phyloP scores from a whole-genome alignment of 768 basidiomycete species.

The Trametes elegans region DNA sequence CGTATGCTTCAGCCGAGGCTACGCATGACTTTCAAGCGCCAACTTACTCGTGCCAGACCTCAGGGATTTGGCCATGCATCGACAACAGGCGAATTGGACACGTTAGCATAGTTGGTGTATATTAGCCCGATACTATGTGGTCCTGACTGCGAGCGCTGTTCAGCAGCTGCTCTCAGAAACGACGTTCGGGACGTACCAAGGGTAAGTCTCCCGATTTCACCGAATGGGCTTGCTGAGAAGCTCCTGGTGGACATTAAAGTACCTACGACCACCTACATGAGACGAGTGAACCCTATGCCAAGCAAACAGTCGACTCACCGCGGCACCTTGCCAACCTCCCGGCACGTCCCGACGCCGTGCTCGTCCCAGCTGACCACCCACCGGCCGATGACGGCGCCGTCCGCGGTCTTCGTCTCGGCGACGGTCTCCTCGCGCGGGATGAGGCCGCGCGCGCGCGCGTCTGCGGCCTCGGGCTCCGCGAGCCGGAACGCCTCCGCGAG shows the following conservation, averaged over 20 bases:
- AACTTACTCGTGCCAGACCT: too few relatives aligned
- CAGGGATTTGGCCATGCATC: too few relatives aligned
- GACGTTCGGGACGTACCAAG: too few relatives aligned
- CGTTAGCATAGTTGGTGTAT: too few relatives aligned
- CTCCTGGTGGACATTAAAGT: constrained; percentile 51
- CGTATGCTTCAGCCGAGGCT: too few relatives aligned
- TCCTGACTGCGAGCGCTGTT: too few relatives aligned
- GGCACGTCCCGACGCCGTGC: constrained; percentile 61
- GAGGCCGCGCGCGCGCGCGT: constrained; percentile 39
- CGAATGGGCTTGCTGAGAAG: constrained; percentile 29
- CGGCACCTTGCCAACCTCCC: constrained; percentile 58
- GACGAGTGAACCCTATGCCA: neutral
- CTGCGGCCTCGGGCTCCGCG: constrained; percentile 34
- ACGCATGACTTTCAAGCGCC: too few relatives aligned
- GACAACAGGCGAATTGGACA: too few relatives aligned
- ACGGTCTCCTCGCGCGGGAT: constrained; percentile 63
- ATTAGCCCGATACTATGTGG: too few relatives aligned
- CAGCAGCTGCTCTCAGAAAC: too few relatives aligned
- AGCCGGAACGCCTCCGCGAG: constrained; percentile 55
- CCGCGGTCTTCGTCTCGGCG: constrained; percentile 66
- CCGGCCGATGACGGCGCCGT: constrained; percentile 62
- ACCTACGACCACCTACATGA: constrained; percentile 8
- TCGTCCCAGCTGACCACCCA: constrained; percentile 81
- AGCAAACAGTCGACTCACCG: constrained; percentile 46
- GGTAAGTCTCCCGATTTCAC: too few relatives aligned